Base-by-base conservation (phyloP, 2,329 filamentous ascomycete species). In the Fusarium nanum region DNA sequence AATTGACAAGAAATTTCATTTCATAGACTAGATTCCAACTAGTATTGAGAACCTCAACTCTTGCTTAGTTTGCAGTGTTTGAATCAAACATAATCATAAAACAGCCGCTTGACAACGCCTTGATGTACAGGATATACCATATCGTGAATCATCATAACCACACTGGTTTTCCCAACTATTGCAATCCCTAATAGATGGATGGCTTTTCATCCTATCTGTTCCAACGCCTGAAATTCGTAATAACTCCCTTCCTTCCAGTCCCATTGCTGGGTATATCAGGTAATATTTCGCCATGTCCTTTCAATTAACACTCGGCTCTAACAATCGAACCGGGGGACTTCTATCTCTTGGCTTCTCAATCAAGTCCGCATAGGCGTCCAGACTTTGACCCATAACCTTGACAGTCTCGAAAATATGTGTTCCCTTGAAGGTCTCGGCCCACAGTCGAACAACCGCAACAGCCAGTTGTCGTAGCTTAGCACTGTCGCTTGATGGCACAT, bases 401-500 rank as follows among this genome's bases (percentile, higher is more conserved):
- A 89, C 83, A 63, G 89, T 83, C 60, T 89, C 87, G 70, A 89
- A 89, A 9, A 89, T 85, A 70, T 89, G 87, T 13, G 84, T 84
- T 13, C 87, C 88, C 66, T 88, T 88, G 76, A 89, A 89, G 2
- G 87, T 86, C 74, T 89, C 87, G 0, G 87, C 86, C 87, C 87
- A 89, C 3, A 90, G 81, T 34, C 86, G 81, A 32, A 89, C 84
- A 27, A 90, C 87, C 0, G 87, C 87, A 16, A 83, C 84, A 0
- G 87, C 86, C 7, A 89, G 80, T 71, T 88, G 86, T 18, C 86
- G 82, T 50, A 89, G 76, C 73, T 85, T 86, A 20, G 81, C 79
- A 41, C 82, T 80, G 67, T 89, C 86, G 56, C 81, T 85, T 13
- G 81, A 78, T 22, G 80, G 80, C 42, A 82, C 77, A 48, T 86